These are phyloP conservation scores for Ascochyta clinopodiicola DNA, from an alignment of 2,329 filamentous ascomycete species.

Conservation along the genomic window DNA sequence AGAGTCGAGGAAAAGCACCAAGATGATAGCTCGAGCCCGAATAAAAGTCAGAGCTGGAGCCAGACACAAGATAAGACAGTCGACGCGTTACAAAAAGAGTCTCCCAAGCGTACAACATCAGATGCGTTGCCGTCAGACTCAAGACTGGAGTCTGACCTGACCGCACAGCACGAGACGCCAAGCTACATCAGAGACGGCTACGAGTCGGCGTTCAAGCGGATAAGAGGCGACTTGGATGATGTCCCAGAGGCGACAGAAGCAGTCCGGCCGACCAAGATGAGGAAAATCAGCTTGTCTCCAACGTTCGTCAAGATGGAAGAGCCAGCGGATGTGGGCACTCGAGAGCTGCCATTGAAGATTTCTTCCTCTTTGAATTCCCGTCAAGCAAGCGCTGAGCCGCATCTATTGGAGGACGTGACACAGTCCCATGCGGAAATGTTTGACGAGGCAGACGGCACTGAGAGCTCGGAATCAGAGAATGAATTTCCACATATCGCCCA, in stretches of 20 bases:
- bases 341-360: constrained; percentile 29
- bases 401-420: not conserved
- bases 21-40: not conserved
- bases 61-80: not conserved
- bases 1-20: constrained; percentile 22
- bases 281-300: constrained; percentile 18
- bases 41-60: constrained; percentile 14
- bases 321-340: constrained; percentile 12
- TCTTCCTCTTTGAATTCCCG: constrained; percentile 24
- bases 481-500: not conserved
- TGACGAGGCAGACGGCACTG: constrained; percentile 1
- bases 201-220: constrained; percentile 30
- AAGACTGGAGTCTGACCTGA: constrained; percentile 29
- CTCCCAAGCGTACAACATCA: not conserved
- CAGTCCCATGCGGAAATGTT: constrained; percentile 9
- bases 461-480: not conserved
- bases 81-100: not conserved
- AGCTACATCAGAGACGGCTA: constrained; percentile 29
- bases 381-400: not conserved
- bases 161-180: constrained; percentile 33
- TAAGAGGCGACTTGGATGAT: constrained; percentile 15
- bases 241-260: constrained; percentile 4
- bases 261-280: constrained; percentile 25
- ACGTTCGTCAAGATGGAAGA: not conserved
- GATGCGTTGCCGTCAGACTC: constrained; percentile 10